phyloP scores from a whole-genome alignment of 306 rosid genomes.

The Canavalia ensiformis region DNA sequence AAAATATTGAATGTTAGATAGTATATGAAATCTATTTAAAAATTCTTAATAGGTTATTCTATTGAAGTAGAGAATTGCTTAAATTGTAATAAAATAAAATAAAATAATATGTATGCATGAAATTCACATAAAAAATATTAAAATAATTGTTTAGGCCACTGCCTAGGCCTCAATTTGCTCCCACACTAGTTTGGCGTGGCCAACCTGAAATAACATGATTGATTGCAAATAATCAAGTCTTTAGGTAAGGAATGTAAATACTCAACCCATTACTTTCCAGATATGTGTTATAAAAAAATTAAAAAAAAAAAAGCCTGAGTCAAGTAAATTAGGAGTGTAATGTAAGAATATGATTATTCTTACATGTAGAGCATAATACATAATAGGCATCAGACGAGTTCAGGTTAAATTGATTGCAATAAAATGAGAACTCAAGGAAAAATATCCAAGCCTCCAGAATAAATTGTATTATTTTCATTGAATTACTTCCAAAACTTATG shows the following conservation, averaged over 20 bases:
- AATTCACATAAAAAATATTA: too few species aligned
- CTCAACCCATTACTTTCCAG: neutral
- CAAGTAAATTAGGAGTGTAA: conserved; percentile 16
- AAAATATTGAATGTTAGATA: too few species aligned
- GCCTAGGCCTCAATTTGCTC: too few species aligned
- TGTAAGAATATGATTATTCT: neutral
- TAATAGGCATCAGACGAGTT: neutral
- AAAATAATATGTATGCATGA: too few species aligned
- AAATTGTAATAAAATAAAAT: too few species aligned
- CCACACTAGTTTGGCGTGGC: neutral
- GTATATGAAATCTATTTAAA: too few species aligned
- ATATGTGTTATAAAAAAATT: too few species aligned
- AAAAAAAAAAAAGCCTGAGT: neutral
- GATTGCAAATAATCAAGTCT: neutral
- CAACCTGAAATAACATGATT: neutral
- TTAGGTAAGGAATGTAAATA: neutral
- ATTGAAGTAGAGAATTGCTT: too few species aligned
- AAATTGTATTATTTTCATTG: conserved; percentile 10
- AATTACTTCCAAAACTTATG: conserved; percentile 39
- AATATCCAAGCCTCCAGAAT: conserved; percentile 13
- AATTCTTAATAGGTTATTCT: too few species aligned
- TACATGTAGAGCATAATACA: conserved; percentile 37
- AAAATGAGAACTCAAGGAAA: conserved; percentile 24
- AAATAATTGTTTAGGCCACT: too few species aligned
- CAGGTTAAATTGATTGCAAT: conserved; percentile 20